Evolutionary conservation across 176 grass and related monocot genomes (phyloP).

Genomic region (Oryza longistaminata): DNA sequence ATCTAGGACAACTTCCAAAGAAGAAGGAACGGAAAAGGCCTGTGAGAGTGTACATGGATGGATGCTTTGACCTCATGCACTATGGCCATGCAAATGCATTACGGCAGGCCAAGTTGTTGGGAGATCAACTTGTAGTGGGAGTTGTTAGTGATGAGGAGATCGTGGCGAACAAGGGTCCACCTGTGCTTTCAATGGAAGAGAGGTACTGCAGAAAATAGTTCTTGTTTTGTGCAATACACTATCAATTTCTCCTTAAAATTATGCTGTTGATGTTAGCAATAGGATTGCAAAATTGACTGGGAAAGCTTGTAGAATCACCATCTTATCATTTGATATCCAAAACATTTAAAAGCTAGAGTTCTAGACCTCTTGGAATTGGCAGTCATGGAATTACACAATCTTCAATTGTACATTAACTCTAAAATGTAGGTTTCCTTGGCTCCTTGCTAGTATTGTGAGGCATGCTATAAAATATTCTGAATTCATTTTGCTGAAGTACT

Average conservation of each 20-base stretch:
- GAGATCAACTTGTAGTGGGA: slow-evolving; percentile 77
- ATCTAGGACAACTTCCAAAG: slow-evolving; percentile 70
- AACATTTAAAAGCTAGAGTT: neutral
- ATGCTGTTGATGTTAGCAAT: neutral
- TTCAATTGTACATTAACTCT: slow-evolving; percentile 4
- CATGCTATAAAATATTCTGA: neutral
- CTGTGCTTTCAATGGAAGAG: slow-evolving; percentile 93
- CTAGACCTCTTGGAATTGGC: neutral
- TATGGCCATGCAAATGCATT: slow-evolving; percentile 89
- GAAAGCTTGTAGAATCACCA: neutral
- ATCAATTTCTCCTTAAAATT: neutral
- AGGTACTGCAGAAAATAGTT: slow-evolving; percentile 44
- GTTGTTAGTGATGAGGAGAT: slow-evolving; percentile 94
- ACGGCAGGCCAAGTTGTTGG: slow-evolving; percentile 77
- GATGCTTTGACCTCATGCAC: slow-evolving; percentile 94
- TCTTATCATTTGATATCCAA: neutral
- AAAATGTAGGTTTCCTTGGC: neutral
- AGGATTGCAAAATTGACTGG: neutral
- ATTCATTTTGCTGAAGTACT: neutral
- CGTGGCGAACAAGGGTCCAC: slow-evolving; percentile 82
- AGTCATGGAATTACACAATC: slow-evolving; percentile 11
- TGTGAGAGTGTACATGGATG: slow-evolving; percentile 92
- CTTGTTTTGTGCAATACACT: neutral
- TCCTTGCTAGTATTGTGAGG: neutral
- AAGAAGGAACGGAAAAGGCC: slow-evolving; percentile 59